Evolutionary conservation across 2,329 filamentous ascomycete species (phyloP), one percentile per base, ranked within the genome.

Genomic region (Fusarium sp.): DNA sequence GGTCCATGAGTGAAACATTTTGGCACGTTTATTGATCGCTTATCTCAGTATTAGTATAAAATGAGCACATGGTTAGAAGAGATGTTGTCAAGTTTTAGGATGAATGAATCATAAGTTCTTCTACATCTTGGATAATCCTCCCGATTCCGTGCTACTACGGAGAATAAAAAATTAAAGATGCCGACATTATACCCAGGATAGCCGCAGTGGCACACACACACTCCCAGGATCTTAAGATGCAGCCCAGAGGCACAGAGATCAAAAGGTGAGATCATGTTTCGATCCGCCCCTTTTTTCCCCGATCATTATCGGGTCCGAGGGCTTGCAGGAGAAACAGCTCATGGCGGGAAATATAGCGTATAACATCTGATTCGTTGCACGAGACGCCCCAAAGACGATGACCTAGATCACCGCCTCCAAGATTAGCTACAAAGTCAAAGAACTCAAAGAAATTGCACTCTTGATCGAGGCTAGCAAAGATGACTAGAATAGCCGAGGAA

Each of bases 1-100:
- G 33, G 65, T 71, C 59, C 29, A 45, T 29, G 29, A 60, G 35
- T 60, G 52, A 67, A 67, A 67, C 65, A 56, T 56, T 37, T 54
- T 54, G 27, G 48, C 43, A 48, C 43, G 43, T 48, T 48, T 27
- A 27, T 27, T 48, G 9, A 48, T 48, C 43, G 43, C 14, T 48
- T 27, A 52, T 27, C 48, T 52, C 3, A 52, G 10, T 4, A 14
- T 52, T 29, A 29, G 48, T 3, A 31, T 54, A 1, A 31, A 20
- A n/a, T 9, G 11, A 20, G 14, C 18, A 31, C 27, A 20, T 20
- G 1, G 48, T 31, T 11, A 20, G 48, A 31, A 14, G 27, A n/a
- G 18, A 31, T 14, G 3, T 24, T 6, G 10, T 24, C 22, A 24
- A 48, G 43, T 11, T 27, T 48, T 24, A 18, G 9, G 22, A 27